These are phyloP conservation scores for Groenewaldozyma auringiensis DNA, from an alignment of 1,139 yeast genomes.

Conservation along the genomic window DNA sequence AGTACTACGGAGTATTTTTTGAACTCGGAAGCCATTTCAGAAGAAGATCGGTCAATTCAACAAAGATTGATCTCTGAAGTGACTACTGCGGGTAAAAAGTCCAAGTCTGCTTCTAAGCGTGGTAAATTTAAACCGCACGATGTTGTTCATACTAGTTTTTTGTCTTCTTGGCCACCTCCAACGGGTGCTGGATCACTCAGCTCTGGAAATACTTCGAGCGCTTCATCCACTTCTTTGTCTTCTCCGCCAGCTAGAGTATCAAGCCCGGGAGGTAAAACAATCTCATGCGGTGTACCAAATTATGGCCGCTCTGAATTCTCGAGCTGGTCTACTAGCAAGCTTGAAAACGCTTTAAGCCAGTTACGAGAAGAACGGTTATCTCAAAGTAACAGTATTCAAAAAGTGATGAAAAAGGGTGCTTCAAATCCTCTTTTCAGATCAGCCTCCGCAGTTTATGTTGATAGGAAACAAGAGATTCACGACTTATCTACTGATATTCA, in stretches of 20 bases:
- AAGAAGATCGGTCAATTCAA: conserved; percentile 8
- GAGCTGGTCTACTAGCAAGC: not conserved
- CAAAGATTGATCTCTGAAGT: not conserved
- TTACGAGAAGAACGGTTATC: not conserved
- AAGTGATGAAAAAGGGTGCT: not conserved
- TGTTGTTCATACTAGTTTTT: not conserved
- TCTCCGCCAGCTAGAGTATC: not conserved
- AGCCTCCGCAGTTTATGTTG: conserved; percentile 17
- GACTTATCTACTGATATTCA: not conserved
- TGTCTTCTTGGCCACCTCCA: not conserved
- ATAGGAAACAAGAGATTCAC: conserved; percentile 9
- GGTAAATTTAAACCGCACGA: not conserved
- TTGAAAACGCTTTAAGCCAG: not conserved
- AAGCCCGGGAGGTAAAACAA: not conserved
- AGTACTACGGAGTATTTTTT: conserved; percentile 22
- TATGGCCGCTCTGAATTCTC: not conserved
- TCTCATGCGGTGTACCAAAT: not conserved
- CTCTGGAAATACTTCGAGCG: not conserved
- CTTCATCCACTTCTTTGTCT: not conserved
- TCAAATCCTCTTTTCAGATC: conserved; percentile 1
- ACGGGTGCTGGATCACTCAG: not conserved
- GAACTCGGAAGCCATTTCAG: conserved; percentile 16
- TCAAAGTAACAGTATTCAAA: not conserved
- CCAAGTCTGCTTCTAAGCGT: not conserved
- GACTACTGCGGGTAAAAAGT: not conserved